Percentiles rank a stretch among this genome's conserved stretches.
phyloP scores from a whole-genome alignment of 306 rosid genomes.

The Castanopsis chinensis region DNA sequence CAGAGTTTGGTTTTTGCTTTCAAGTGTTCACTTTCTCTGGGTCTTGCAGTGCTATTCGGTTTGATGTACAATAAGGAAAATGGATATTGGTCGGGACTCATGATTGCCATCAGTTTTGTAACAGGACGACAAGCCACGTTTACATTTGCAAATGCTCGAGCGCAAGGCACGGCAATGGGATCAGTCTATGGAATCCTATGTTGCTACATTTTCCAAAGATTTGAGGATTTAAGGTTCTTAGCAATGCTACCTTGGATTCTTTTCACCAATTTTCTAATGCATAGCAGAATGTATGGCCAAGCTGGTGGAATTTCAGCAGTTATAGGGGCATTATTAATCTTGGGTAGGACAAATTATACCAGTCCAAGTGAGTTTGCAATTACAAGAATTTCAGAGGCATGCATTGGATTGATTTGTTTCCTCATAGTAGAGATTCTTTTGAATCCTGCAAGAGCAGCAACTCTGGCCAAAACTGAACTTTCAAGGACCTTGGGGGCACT shows the following conservation, averaged over 20 bases:
- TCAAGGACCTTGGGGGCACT: constrained; percentile 44
- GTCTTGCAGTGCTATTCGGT: constrained; percentile 68
- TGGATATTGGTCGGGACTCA: constrained; percentile 80
- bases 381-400: constrained; percentile 61
- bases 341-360: constrained; percentile 67
- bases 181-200: constrained; percentile 68
- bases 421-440: constrained; percentile 44
- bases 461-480: constrained; percentile 60
- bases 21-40: constrained; percentile 68
- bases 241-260: constrained; percentile 64
- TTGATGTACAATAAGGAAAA: constrained; percentile 47
- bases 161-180: constrained; percentile 79
- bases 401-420: constrained; percentile 67
- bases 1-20: constrained; percentile 53
- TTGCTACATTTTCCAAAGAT: constrained; percentile 36
- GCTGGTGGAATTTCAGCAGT: constrained; percentile 73
- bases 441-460: constrained; percentile 60
- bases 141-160: constrained; percentile 61
- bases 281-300: constrained; percentile 81
- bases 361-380: constrained; percentile 61
- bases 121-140: constrained; percentile 65
- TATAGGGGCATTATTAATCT: constrained; percentile 66
- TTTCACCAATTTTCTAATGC: constrained; percentile 59
- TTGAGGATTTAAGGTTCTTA: constrained; percentile 39
- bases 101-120: constrained; percentile 55